Evolutionary conservation across 768 basidiomycete species (phyloP).

Genomic region (Cyclocybe cylindracea): DNA sequence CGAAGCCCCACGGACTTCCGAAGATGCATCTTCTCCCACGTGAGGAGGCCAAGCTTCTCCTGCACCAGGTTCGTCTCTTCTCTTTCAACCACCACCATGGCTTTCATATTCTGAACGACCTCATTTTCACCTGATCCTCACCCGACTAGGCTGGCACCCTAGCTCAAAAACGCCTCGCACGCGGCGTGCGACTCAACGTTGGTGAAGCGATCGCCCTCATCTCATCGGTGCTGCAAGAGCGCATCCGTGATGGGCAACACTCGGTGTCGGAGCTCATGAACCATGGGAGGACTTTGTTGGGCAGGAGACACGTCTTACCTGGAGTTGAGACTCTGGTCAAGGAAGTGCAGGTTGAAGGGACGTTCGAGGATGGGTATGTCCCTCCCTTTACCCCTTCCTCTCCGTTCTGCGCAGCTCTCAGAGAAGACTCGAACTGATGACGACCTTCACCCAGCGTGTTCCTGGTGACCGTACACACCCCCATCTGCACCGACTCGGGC

Average conservation of each 20-base stretch:
- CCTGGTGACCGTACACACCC: conserved; percentile 96
- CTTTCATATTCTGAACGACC: neutral
- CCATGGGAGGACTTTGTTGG: conserved; percentile 85
- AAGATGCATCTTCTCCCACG: conserved; percentile 73
- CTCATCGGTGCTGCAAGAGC: conserved; percentile 89
- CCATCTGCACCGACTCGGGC: conserved; percentile 83
- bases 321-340: conserved; percentile 75
- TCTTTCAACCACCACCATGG: neutral
- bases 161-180: conserved; percentile 92
- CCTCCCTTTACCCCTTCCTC: neutral
- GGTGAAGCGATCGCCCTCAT: conserved; percentile 90
- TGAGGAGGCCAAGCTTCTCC: conserved; percentile 72
- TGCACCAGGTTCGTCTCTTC: conserved; percentile 56
- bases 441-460: conserved; percentile 60
- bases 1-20: too few relatives aligned
- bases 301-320: conserved; percentile 85
- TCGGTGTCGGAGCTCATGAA: conserved; percentile 93
- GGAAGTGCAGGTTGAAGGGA: conserved; percentile 94
- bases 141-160: conserved; percentile 72
- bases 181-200: conserved; percentile 86
- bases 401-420: too few relatives aligned
- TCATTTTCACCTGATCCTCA: neutral
- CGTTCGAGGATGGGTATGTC: conserved; percentile 80
- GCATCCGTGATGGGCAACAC: conserved; percentile 87
- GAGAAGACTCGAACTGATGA: neutral